Percentiles rank a stretch among this genome's conserved stretches.
phyloP scores from a whole-genome alignment of 306 rosid species.

The Pyrus pyrifolia region DNA sequence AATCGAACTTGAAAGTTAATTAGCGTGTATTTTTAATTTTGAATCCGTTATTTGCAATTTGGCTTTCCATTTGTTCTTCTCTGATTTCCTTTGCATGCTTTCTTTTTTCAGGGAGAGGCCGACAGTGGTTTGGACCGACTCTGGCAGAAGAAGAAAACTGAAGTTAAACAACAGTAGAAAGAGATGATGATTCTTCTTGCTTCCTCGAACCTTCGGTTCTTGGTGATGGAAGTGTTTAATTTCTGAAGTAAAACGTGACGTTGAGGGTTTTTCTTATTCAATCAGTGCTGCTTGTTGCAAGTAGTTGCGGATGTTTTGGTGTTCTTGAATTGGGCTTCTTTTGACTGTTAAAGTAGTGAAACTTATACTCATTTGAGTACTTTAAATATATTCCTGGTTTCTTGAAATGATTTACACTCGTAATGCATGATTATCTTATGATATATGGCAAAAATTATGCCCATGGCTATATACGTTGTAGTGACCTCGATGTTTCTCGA shows the following conservation, averaged over 20 bases:
- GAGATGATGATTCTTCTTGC: not conserved
- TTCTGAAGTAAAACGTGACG: not conserved
- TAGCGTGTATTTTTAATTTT: not conserved
- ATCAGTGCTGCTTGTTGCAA: not conserved
- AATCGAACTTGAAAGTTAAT: not conserved
- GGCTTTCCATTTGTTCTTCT: not conserved
- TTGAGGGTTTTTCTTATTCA: not conserved
- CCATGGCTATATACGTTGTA: too few species aligned
- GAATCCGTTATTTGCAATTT: not conserved
- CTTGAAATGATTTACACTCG: not conserved
- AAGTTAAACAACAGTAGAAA: conserved; percentile 36
- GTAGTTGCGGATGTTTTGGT: not conserved
- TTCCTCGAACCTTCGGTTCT: not conserved
- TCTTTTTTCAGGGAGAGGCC: conserved; percentile 42
- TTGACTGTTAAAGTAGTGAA: not conserved
- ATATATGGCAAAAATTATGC: not conserved
- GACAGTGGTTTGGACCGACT: conserved; percentile 50
- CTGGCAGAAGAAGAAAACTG: conserved; percentile 55
- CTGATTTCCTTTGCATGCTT: not conserved
- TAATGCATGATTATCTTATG: not conserved
- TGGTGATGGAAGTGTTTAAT: not conserved
- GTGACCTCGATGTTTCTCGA: not conserved
- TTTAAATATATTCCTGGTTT: not conserved
- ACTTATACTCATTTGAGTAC: not conserved
- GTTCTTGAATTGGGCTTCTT: not conserved